These are phyloP conservation scores for Hygrocybe punicea DNA, from an alignment of 768 basidiomycete genomes.

Conservation along the genomic window DNA sequence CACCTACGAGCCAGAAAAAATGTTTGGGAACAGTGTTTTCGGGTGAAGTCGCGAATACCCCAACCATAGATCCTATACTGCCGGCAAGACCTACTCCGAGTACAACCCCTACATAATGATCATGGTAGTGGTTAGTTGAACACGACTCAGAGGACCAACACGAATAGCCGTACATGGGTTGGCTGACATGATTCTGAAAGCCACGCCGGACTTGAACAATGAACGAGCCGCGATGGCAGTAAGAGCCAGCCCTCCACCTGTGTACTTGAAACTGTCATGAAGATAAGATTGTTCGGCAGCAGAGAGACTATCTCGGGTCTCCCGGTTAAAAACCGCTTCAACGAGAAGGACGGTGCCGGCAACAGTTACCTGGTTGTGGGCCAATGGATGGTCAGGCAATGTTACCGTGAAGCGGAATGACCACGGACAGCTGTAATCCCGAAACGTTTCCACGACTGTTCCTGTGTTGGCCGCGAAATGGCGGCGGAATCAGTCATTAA, in stretches of 20 bases:
- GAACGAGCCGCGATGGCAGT: slow-evolving; percentile 79
- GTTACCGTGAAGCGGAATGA: neutral
- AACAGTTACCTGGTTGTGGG: slow-evolving; percentile 54
- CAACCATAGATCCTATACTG: slow-evolving; percentile 83
- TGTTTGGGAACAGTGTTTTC: slow-evolving; percentile 76
- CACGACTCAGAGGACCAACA: neutral
- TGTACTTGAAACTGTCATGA: slow-evolving; percentile 78
- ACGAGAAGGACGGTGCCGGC: slow-evolving; percentile 65
- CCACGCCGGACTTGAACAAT: slow-evolving; percentile 65
- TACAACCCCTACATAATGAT: slow-evolving; percentile 56
- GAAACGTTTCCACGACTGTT: slow-evolving; percentile 43
- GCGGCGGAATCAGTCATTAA: slow-evolving; percentile 46
- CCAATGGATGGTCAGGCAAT: neutral
- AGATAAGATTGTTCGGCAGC: slow-evolving; percentile 62
- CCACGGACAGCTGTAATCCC: slow-evolving; percentile 50
- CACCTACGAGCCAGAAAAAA: slow-evolving; percentile 70
- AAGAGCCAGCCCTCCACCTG: slow-evolving; percentile 71
- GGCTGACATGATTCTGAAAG: slow-evolving; percentile 73
- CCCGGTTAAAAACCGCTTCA: slow-evolving; percentile 69
- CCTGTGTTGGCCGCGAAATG: slow-evolving; percentile 34
- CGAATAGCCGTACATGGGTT: slow-evolving; percentile 67
- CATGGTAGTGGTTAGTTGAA: neutral
- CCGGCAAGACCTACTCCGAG: slow-evolving; percentile 77
- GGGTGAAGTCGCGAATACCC: slow-evolving; percentile 72
- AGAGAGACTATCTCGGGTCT: slow-evolving; percentile 68